Evolutionary conservation across 1,284 basidiomycete species (phyloP).

Genomic region (Leccinum angustisporum): DNA sequence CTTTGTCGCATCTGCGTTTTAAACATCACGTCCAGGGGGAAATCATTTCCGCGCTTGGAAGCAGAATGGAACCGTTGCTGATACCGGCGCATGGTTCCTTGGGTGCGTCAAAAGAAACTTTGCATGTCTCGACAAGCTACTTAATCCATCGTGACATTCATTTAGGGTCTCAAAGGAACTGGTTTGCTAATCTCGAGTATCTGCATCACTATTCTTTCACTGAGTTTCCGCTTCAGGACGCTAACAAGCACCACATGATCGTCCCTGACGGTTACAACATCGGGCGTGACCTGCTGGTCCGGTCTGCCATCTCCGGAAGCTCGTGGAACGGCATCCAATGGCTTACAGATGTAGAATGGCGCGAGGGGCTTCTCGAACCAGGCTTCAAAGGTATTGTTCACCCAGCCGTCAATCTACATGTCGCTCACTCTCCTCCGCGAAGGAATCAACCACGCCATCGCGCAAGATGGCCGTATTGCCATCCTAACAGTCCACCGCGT

Average conservation of each 20-base stretch:
- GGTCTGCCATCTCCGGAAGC: constrained; percentile 58
- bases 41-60: constrained; percentile 70
- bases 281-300: constrained; percentile 72
- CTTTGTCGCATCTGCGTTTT: constrained; percentile 4
- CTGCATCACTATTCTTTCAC: background rate
- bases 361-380: constrained; percentile 59
- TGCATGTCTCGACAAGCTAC: background rate
- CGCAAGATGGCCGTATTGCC: constrained; percentile 77
- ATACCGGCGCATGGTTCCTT: constrained; percentile 71
- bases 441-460: constrained; percentile 79
- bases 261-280: constrained; percentile 75
- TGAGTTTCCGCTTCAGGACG: constrained; percentile 43
- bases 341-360: constrained; percentile 74
- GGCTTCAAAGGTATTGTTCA: constrained; percentile 55
- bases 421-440: constrained; percentile 5
- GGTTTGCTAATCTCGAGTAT: constrained; percentile 33
- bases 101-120: constrained; percentile 44
- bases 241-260: constrained; percentile 68
- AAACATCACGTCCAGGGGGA: constrained; percentile 41
- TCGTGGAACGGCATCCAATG: constrained; percentile 64
- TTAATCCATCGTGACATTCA: constrained; percentile 27
- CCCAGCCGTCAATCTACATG: background rate
- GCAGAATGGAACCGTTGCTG: constrained; percentile 64
- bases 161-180: constrained; percentile 71
- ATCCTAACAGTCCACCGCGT: constrained; percentile 63